Evolutionary conservation across 331 rosid genomes (phyloP), one percentile per base, ranked within the genome.

Genomic region (Dryas integrifolia): DNA sequence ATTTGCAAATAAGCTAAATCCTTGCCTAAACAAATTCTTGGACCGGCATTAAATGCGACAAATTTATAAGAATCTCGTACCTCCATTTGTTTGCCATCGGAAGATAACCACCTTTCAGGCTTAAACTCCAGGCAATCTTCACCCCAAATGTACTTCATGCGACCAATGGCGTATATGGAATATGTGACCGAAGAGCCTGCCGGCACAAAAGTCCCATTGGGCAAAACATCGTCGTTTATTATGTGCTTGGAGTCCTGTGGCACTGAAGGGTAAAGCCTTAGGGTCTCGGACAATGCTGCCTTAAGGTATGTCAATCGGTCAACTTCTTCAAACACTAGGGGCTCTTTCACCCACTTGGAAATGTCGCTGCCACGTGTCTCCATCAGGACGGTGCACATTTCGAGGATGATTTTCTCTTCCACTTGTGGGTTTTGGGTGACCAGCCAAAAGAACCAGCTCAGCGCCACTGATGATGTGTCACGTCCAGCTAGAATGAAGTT

Each of bases 401-500:
- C 98, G 0, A 0, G 0, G 10, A 92, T 58, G 38, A 92, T 86
- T 59, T 85, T 86, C n/a, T 86, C 95, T 73, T 92, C 96, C 0
- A 86, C 91, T 0, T 6, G 16, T 0, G 91, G 91, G 43, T 84
- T 79, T 26, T 71, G 56, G 9, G 5, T 86, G 44, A 92, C 85
- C 60, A 92, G 51, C 87, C 87, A 89, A 60, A 92, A 89, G 78
- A 92, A 92, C 98, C 98, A 92, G 65, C 95, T 92, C 0, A 92
- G 72, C 0, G 98, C 98, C 0, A 88, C 92, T 0, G 98, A 92
- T 72, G 98, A 92, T 5, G 98, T 92, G 89, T 92, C 96, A 0
- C 98, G 88, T 65, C 98, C 98, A 26, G 98, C 98, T 3, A 92
- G 86, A 79, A 92, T 92, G 87, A 92, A 92, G 49, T 92, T 92